These are phyloP conservation scores for Oldenlandia corymbosa DNA, from an alignment of 257 asterid species.

Conservation along the genomic window DNA sequence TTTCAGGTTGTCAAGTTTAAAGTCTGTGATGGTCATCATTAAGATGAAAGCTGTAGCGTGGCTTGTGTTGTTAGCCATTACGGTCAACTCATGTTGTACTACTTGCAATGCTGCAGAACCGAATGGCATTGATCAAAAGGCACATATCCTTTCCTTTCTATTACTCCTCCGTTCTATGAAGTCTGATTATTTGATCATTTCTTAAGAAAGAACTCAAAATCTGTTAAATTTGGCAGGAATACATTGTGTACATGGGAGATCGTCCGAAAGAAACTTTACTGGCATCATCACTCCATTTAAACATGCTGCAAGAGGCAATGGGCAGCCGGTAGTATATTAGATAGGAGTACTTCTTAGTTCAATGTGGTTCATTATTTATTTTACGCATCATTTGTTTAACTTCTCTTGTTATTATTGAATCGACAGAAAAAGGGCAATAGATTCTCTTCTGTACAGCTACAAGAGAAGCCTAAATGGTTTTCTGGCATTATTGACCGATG, in stretches of 20 bases:
- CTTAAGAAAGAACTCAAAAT: too few relatives aligned
- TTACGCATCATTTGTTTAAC: too few relatives aligned
- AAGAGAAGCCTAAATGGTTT: constrained; percentile 62
- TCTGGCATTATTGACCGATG: constrained; percentile 44
- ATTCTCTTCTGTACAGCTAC: constrained; percentile 20
- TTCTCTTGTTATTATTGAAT: not conserved
- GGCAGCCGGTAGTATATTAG: too few relatives aligned
- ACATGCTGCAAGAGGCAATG: constrained; percentile 39
- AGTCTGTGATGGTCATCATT: constrained; percentile 11
- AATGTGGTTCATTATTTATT: too few relatives aligned
- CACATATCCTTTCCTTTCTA: too few relatives aligned
- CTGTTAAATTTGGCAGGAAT: constrained; percentile 27
- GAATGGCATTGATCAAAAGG: constrained; percentile 37
- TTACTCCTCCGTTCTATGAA: too few relatives aligned
- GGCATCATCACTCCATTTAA: constrained; percentile 33
- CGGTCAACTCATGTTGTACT: constrained; percentile 14
- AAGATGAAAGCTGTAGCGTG: constrained; percentile 14
- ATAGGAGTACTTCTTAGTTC: too few relatives aligned
- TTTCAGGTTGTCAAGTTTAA: too few relatives aligned
- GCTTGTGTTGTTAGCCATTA: constrained; percentile 23
- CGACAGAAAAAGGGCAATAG: constrained; percentile 26
- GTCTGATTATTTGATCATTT: too few relatives aligned
- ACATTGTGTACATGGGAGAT: constrained; percentile 62
- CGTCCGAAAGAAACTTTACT: constrained; percentile 34
- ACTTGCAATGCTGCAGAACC: constrained; percentile 23